These are phyloP conservation scores for Sugiyamaella smithiae DNA, from an alignment of 805 yeast species.

Conservation along the genomic window DNA sequence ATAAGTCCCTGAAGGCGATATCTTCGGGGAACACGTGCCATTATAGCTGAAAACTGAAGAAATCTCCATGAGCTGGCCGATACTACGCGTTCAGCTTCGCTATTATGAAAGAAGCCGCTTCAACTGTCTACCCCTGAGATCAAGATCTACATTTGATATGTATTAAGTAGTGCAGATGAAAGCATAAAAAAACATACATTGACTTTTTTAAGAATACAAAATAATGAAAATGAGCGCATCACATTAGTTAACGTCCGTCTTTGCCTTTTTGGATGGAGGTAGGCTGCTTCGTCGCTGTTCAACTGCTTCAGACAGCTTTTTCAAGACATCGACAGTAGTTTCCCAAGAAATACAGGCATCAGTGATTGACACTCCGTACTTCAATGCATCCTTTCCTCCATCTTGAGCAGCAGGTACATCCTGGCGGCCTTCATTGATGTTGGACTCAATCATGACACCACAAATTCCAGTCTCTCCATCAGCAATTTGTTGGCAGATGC, in stretches of 20 bases:
- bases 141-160: no score
- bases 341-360: slow-evolving; percentile 97
- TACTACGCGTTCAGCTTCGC: background rate
- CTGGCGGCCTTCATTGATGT: slow-evolving; percentile 90
- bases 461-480: slow-evolving; percentile 74
- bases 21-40: slow-evolving; percentile 16
- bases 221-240: no score
- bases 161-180: no score
- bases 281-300: slow-evolving; percentile 60
- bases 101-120: background rate
- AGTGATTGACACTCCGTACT: slow-evolving; percentile 94
- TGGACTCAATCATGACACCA: slow-evolving; percentile 96
- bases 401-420: slow-evolving; percentile 66
- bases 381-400: slow-evolving; percentile 70
- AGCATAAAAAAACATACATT: no score
- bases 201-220: no score
- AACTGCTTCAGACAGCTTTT: slow-evolving; percentile 73
- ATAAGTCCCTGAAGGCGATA: slow-evolving; percentile 19
- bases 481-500: slow-evolving; percentile 72
- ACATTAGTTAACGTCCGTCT: background rate
- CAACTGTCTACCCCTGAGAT: no score
- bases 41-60: slow-evolving; percentile 16
- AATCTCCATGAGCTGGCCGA: slow-evolving; percentile 5
- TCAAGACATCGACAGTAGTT: slow-evolving; percentile 69
- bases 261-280: background rate